Conservation (phyloP, 768 basidiomycete species). For the Calocybe indica region DNA sequence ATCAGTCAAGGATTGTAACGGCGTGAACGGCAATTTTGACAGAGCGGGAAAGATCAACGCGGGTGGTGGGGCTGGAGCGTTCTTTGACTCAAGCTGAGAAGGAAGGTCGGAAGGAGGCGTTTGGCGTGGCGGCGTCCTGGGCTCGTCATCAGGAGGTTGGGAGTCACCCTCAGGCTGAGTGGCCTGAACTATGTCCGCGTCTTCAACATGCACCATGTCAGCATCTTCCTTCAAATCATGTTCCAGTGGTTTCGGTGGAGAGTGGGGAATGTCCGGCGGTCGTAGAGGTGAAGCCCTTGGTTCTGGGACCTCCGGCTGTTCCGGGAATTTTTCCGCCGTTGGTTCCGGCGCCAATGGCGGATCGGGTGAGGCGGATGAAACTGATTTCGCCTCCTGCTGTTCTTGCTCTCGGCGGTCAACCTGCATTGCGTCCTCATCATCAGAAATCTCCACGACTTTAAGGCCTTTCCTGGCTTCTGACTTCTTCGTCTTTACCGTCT, state of each 20-base stretch:
- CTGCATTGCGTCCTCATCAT: no score
- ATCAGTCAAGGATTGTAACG: constrained; percentile 43
- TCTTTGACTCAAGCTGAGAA: constrained; percentile 5
- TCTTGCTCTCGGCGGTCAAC: no score
- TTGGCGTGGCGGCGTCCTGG: constrained; percentile 6
- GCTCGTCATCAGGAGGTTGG: constrained; percentile 6
- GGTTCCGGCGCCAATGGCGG: no score
- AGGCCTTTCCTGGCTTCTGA: no score
- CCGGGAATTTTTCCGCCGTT: no score
- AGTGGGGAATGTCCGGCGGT: constrained; percentile 6
- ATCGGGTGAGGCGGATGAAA: no score
- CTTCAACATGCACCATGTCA: constrained; percentile 5
- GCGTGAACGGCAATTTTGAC: constrained; percentile 39
- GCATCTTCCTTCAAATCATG: no score
- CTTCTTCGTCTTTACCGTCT: no score
- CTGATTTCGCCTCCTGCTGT: no score
- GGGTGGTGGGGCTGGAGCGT: constrained; percentile 7
- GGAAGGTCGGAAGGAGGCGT: not conserved
- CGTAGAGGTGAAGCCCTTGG: not conserved
- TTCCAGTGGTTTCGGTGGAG: not conserved
- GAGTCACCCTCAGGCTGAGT: constrained; percentile 6
- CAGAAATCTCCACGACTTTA: no score
- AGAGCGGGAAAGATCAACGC: constrained; percentile 31
- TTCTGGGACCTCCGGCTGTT: not conserved
- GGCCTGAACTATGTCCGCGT: constrained; percentile 18